phyloP scores from a whole-genome alignment of 805 yeast species.

The Zygotorulaspora florentina region DNA sequence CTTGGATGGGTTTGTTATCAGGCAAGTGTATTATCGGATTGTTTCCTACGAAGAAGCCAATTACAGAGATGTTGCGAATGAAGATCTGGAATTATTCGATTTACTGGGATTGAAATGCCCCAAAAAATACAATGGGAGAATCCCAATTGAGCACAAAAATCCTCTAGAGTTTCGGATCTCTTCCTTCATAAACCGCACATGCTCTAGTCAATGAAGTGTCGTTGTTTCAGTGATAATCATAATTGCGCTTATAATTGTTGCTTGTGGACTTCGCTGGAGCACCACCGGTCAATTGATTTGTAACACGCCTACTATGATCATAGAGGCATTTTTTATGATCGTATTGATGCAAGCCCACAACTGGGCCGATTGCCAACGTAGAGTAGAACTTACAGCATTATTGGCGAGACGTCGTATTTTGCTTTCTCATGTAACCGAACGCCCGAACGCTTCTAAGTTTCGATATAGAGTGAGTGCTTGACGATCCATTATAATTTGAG shows the following conservation, averaged over 20 bases:
- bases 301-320: constrained; percentile 44
- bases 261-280: constrained; percentile 38
- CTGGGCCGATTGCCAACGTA: constrained; percentile 29
- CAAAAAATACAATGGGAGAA: constrained; percentile 14
- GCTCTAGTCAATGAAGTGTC: constrained; percentile 37
- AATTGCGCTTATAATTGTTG: constrained; percentile 31
- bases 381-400: constrained; percentile 25
- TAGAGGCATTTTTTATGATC: constrained; percentile 40
- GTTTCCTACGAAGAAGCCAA: constrained; percentile 25
- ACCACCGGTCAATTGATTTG: constrained; percentile 40
- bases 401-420: constrained; percentile 23
- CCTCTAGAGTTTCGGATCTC: constrained; percentile 24
- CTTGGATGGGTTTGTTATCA: constrained; percentile 40
- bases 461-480: too few species aligned
- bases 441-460: too few species aligned
- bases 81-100: constrained; percentile 34
- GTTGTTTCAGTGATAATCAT: constrained; percentile 28
- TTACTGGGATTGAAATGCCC: constrained; percentile 26
- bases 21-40: constrained; percentile 37
- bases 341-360: constrained; percentile 40
- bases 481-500: too few species aligned
- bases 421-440: constrained; percentile 2
- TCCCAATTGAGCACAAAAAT: constrained; percentile 7
- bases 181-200: constrained; percentile 27
- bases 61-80: constrained; percentile 29